phyloP scores from a whole-genome alignment of 225 moss, liverwort and hornwort genomes.

The Bryoerythrophyllum caledonicum region DNA sequence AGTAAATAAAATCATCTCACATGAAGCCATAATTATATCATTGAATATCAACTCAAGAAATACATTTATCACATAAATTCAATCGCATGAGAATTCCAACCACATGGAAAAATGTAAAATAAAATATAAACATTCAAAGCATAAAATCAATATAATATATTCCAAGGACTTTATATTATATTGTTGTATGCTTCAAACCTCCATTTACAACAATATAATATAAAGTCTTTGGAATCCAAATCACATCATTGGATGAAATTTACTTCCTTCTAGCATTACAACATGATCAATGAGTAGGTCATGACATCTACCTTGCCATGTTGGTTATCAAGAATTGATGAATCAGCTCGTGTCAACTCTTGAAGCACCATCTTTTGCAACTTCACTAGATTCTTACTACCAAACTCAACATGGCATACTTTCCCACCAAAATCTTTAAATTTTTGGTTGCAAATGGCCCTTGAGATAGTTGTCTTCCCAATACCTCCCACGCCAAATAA shows the following conservation, averaged over 20 bases:
- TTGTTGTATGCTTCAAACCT: too few species aligned
- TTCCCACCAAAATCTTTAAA: neutral
- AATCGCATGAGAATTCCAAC: too few species aligned
- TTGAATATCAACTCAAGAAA: neutral
- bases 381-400: neutral
- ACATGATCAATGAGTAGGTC: neutral
- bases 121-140: too few species aligned
- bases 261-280: neutral
- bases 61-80: too few species aligned
- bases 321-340: neutral
- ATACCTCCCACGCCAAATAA: conserved; percentile 7
- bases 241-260: neutral
- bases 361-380: neutral
- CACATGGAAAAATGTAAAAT: too few species aligned
- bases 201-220: too few species aligned
- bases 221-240: neutral
- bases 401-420: conserved; percentile 12
- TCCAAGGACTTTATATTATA: too few species aligned
- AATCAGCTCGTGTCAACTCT: neutral
- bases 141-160: too few species aligned
- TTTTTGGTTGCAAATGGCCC: neutral
- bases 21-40: neutral
- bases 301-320: neutral
- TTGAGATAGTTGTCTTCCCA: conserved; percentile 13
- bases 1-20: neutral